Evolutionary conservation across 2,329 filamentous ascomycete species (phyloP).

Genomic region (Colletotrichum spaethianum): DNA sequence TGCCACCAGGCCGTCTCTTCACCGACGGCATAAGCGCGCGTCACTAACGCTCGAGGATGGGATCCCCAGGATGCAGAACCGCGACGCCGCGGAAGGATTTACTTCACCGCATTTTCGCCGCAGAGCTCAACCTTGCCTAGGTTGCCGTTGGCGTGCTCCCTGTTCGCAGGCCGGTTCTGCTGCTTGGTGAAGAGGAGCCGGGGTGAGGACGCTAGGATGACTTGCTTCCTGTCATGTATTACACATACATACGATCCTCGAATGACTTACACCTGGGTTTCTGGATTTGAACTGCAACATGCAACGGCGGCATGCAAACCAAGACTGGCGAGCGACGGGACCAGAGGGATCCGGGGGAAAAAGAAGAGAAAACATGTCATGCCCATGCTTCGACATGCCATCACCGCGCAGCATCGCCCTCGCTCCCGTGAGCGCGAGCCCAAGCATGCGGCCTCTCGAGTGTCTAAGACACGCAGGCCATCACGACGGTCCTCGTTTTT

Average conservation of each 20-base stretch:
- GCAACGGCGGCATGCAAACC: conserved; percentile 1
- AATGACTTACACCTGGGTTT: not conserved
- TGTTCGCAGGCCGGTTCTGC: not conserved
- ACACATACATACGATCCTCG: not conserved
- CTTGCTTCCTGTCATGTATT: not conserved
- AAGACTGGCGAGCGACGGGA: not conserved
- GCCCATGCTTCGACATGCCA: not conserved
- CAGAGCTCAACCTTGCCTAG: not conserved
- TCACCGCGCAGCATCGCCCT: not conserved
- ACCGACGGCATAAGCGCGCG: conserved; percentile 6
- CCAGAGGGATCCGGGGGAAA: not conserved
- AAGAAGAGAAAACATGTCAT: not conserved
- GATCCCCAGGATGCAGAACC: not conserved
- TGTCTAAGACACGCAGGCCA: conserved; percentile 37
- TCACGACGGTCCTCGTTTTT: not conserved
- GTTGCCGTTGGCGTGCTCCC: not conserved
- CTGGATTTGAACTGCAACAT: not conserved
- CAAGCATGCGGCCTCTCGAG: conserved; percentile 30
- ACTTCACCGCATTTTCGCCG: not conserved
- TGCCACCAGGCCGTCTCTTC: not conserved
- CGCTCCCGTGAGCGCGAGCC: conserved; percentile 34
- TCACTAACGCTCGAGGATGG: not conserved
- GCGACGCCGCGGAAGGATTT: not conserved
- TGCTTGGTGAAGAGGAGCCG: not conserved
- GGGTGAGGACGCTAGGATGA: not conserved